A percentile compares a stretch with the other conserved stretches of the same genome.
These are phyloP conservation scores for Aspergillus bombycis DNA, from an alignment of 2,329 filamentous ascomycete genomes.

Conservation along the genomic window DNA sequence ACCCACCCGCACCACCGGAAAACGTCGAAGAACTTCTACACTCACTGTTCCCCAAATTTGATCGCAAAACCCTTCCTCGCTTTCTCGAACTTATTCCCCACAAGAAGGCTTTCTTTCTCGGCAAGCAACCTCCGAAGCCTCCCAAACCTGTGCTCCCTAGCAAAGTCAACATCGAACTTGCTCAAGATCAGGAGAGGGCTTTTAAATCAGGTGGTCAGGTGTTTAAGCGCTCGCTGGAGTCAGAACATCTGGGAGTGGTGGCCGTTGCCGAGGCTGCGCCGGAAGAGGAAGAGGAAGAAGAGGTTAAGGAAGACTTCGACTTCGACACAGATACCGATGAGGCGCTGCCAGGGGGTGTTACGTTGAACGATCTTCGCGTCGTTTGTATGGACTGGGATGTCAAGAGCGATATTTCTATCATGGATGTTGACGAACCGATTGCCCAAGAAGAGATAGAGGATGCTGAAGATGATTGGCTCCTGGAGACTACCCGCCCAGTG, in stretches of 20 bases:
- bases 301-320: constrained; percentile 54
- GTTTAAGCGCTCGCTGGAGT: constrained; percentile 52
- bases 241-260: constrained; percentile 61
- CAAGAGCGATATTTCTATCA: constrained; percentile 56
- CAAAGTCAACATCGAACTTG: constrained; percentile 85
- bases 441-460: constrained; percentile 42
- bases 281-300: constrained; percentile 55
- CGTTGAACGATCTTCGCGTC: constrained; percentile 78
- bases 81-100: constrained; percentile 84
- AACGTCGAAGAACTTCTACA: constrained; percentile 75
- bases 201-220: constrained; percentile 75
- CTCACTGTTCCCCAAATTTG: constrained; percentile 79
- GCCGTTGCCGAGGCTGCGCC: constrained; percentile 48
- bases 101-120: constrained; percentile 75
- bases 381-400: constrained; percentile 85
- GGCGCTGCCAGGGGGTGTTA: constrained; percentile 68
- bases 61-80: constrained; percentile 71
- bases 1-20: constrained; percentile 68
- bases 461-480: constrained; percentile 60
- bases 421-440: constrained; percentile 34
- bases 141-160: constrained; percentile 82
- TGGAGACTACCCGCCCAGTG: constrained; percentile 53
- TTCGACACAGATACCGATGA: constrained; percentile 63
- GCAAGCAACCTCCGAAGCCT: constrained; percentile 76
- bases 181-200: constrained; percentile 80